Evolutionary conservation across 371 early-diverging fungal genomes (phyloP).

Genomic region (Rhizomucor pusillus): DNA sequence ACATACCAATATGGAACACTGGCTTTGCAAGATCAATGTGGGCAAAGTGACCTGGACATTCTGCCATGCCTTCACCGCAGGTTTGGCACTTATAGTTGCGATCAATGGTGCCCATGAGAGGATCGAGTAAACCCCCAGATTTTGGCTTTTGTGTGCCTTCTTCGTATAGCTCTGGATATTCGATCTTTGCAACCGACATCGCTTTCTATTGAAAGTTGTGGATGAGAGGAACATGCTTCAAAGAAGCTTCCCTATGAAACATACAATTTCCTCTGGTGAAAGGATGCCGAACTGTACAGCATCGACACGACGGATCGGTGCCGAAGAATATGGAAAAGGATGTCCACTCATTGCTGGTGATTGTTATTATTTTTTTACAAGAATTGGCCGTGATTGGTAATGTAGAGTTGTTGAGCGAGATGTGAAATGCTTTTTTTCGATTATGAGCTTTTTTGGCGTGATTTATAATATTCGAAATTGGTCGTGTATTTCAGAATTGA

Average conservation of each 20-base stretch:
- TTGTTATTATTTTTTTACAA: no score
- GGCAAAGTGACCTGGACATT: constrained; percentile 99
- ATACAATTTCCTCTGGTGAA: constrained; percentile 94
- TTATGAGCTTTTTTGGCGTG: no score
- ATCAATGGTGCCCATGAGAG: constrained; percentile 99
- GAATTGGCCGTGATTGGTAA: no score
- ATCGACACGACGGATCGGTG: constrained; percentile 88
- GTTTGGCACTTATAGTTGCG: constrained; percentile 98
- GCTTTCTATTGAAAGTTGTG: constrained; percentile 67
- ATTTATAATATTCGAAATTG: no score
- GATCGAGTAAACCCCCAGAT: constrained; percentile 92
- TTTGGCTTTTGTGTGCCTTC: constrained; percentile 87
- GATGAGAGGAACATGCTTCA: constrained; percentile 10
- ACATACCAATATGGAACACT: constrained; percentile 87
- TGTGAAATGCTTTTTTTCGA: no score
- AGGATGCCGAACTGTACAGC: constrained; percentile 96
- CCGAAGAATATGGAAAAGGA: constrained; percentile 79
- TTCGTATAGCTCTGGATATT: constrained; percentile 95
- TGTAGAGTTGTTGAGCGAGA: no score
- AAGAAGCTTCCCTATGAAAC: constrained; percentile 18
- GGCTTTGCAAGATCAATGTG: constrained; percentile 99
- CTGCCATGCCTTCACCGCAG: constrained; percentile 94
- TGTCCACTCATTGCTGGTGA: constrained; percentile 47
- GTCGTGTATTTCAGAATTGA: no score
- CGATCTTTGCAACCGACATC: constrained; percentile 96